Evolutionary conservation across 345 rosid species (phyloP), one percentile per base, ranked within the genome.

Genomic region (Abelmoschus esculentus): DNA sequence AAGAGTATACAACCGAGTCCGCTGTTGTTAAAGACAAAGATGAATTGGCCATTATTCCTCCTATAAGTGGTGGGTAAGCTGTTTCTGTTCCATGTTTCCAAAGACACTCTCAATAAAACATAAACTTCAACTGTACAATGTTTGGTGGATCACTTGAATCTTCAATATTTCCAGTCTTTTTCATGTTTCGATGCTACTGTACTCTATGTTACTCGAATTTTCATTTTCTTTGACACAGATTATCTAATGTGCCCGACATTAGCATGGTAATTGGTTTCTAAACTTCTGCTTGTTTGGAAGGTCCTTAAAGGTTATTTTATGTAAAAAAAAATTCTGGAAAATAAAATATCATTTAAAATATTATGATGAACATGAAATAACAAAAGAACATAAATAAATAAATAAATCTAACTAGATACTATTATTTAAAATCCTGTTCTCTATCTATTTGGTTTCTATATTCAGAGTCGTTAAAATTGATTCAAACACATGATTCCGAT

Each of bases 21-120:
- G 72, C 85, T 2, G 60, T 89, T 73, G 85, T 93, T 56, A 80
- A 84, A 72, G 90, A 88, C 62, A 85, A 80, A 64, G 99, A 95
- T 66, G 99, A 95, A 79, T 75, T 91, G 76, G 99, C 97, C 12
- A 84, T 95, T 17, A 95, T 95, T 75, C 99, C 96, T 85, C 99
- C 97, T 15, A 91, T 93, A 63, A 93, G 99, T 32, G 96, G 96
- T n/a, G 99, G 99, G 69, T 95, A 79, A 84, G 60, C 14, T 9
- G 13, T 9, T 22, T 70, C 5, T 14, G n/a, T 57, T 69, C 26
- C 69, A 65, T 26, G 44, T 26, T 65, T 46, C 13, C 3, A 12
- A 1, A 12, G 49, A 54, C 2, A 13, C 28, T 19, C 29, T 2
- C 44, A 64, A 44, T 42, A 11, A 18, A 53, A 18, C 57, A 64